phyloP scores from a whole-genome alignment of 495 filamentous ascomycete species.

The Entonaema liquescens region DNA sequence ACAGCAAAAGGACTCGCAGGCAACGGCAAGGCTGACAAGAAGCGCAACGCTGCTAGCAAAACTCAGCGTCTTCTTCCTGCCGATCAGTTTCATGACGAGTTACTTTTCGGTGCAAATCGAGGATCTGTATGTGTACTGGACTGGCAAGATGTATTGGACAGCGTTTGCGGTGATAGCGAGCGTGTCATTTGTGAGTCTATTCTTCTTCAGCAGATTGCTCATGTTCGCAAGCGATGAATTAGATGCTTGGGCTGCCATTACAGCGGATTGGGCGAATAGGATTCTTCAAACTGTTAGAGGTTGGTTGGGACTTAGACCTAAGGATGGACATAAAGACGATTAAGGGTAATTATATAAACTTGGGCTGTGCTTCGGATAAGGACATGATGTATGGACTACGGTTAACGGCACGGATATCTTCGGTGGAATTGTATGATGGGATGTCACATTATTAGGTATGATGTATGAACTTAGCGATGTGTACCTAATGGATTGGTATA shows the following conservation, averaged over 20 bases:
- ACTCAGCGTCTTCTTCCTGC: conserved; percentile 83
- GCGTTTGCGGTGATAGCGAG: conserved; percentile 73
- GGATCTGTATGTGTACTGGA: conserved; percentile 67
- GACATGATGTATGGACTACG: neutral
- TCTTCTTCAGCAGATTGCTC: conserved; percentile 58
- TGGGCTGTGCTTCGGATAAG: neutral
- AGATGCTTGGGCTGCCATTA: conserved; percentile 48
- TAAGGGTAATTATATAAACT: neutral
- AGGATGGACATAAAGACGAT: conserved; percentile 26
- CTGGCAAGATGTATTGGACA: conserved; percentile 73
- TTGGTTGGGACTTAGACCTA: conserved; percentile 19
- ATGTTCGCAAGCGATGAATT: conserved; percentile 61
- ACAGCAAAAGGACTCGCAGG: conserved; percentile 81
- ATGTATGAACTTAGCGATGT: neutral
- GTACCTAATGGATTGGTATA: neutral
- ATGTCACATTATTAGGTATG: neutral
- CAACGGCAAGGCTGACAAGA: conserved; percentile 79
- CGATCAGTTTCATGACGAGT: conserved; percentile 82
- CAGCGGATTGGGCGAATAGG: conserved; percentile 25
- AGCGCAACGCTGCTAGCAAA: conserved; percentile 86
- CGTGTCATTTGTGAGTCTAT: conserved; percentile 67
- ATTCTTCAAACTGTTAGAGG: conserved; percentile 10
- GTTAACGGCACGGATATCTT: neutral
- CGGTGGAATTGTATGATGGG: neutral
- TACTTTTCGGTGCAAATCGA: conserved; percentile 80